Evolutionary conservation across 2,329 filamentous ascomycete species (phyloP).

Genomic region (Aspergillus spinulosporus): DNA sequence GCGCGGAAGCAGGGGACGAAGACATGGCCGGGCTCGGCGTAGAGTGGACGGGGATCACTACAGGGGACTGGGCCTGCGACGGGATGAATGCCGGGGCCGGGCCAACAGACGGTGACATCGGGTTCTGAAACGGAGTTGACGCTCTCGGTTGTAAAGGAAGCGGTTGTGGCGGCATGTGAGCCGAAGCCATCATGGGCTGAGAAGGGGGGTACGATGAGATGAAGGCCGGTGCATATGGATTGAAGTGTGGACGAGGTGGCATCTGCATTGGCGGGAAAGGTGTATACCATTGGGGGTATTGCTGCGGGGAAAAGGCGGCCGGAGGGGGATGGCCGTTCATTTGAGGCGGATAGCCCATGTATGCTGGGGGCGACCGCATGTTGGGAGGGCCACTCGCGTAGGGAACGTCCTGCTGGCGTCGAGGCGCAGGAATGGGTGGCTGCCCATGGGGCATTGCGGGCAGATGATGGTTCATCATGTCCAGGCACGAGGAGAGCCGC

Average conservation of each 20-base stretch:
- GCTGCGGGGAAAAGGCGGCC: conserved; percentile 45
- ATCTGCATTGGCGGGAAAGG: conserved; percentile 44
- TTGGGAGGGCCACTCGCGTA: conserved; percentile 49
- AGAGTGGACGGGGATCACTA: conserved; percentile 24
- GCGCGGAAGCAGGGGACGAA: conserved; percentile 33
- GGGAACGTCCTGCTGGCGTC: conserved; percentile 48
- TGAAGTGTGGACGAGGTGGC: conserved; percentile 43
- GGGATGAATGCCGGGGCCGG: conserved; percentile 31
- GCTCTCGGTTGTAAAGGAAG: conserved; percentile 40
- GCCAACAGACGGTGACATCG: conserved; percentile 38
- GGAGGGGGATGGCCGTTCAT: conserved; percentile 55
- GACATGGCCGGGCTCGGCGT: conserved; percentile 35
- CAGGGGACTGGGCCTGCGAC: conserved; percentile 30
- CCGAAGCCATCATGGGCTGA: conserved; percentile 42
- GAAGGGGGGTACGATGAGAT: conserved; percentile 47
- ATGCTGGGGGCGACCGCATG: conserved; percentile 59
- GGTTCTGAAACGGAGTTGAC: conserved; percentile 39
- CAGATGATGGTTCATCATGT: conserved; percentile 49
- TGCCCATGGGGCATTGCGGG: conserved; percentile 50
- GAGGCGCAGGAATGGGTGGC: conserved; percentile 52
- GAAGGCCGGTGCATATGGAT: conserved; percentile 45
- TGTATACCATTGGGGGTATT: conserved; percentile 49
- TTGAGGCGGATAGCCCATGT: conserved; percentile 60
- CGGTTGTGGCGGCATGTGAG: conserved; percentile 37
- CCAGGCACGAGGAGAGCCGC: conserved; percentile 33